These are phyloP conservation scores for Pleurotus citrinopileatus DNA, from an alignment of 768 basidiomycete species.

Conservation along the genomic window DNA sequence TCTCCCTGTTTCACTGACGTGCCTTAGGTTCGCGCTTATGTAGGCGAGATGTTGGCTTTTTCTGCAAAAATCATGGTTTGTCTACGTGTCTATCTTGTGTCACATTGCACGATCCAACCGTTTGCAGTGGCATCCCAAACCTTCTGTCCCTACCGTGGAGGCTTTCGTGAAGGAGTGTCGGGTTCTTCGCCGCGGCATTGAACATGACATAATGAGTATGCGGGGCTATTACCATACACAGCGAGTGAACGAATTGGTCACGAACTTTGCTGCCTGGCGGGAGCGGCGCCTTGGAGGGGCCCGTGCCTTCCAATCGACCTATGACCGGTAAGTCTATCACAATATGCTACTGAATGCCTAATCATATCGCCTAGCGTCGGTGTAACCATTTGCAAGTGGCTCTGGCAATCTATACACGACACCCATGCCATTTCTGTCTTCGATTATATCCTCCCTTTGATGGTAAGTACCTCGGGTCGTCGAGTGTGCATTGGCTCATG, in stretches of 20 bases:
- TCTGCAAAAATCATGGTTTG: constrained; percentile 70
- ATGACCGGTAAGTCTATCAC: constrained; percentile 57
- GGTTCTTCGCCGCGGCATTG: constrained; percentile 39
- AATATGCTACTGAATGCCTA: constrained; percentile 5
- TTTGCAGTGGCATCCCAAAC: constrained; percentile 59
- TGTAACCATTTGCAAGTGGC: constrained; percentile 71
- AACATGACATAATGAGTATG: constrained; percentile 75
- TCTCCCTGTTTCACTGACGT: constrained; percentile 7
- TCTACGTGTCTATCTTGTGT: background rate
- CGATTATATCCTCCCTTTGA: constrained; percentile 78
- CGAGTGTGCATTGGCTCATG: background rate
- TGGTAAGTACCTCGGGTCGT: constrained; percentile 44
- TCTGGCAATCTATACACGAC: constrained; percentile 72
- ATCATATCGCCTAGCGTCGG: constrained; percentile 43
- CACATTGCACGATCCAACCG: background rate
- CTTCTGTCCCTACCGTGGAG: constrained; percentile 58
- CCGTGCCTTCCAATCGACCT: constrained; percentile 81
- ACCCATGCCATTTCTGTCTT: constrained; percentile 73
- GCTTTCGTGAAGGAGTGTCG: constrained; percentile 70
- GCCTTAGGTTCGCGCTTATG: constrained; percentile 64
- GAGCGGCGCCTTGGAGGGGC: constrained; percentile 68
- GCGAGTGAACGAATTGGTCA: constrained; percentile 58
- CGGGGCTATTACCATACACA: constrained; percentile 58
- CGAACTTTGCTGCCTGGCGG: constrained; percentile 67
- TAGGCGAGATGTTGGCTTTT: constrained; percentile 72